Evolutionary conservation across 148 eudicot species (phyloP), one percentile per base, ranked within the genome.

Genomic region (Diospyros kaki): DNA sequence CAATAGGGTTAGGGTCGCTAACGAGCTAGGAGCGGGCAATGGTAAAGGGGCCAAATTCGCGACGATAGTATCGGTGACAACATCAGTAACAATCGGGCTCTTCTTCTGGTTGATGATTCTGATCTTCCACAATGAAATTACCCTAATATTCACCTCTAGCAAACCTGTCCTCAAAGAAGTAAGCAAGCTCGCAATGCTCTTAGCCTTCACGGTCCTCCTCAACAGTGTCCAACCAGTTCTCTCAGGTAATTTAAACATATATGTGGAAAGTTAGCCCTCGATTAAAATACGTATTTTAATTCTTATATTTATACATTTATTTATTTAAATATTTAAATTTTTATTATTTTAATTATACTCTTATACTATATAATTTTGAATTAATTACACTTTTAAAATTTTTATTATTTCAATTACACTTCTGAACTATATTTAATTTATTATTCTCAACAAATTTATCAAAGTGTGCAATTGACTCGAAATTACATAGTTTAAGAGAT

Each of bases 21-120:
- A 88, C 56, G 91, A 88, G 75, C 86, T 88, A 3, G 91, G 91
- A 77, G 89, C 86, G 10, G 91, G 91, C 11, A 88, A 84, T 58
- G 91, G 86, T 15, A 88, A 84, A 77, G 91, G 85, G 13, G 91
- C 91, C 0, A 88, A 86, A 68, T 88, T 88, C 64, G 91, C 91
- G 1, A 82, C 87, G 10, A 41, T 41, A 40, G 85, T 88, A n/a
- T 81, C 89, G 9, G 89, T 88, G 59, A 28, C 38, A 68, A 84
- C 89, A 44, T 88, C 91, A 0, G 0, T 59, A 41, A 81, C 76
- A n/a, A 86, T 88, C 1, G 91, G 91, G 1, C 68, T 88, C 63
- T 64, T 81, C 81, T 88, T 88, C 74, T 82, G 83, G 84, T 9
- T 81, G 42, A 72, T 88, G 0, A 68, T 88, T 55, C 42, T 86